phyloP scores from a whole-genome alignment of 1,139 yeast species.

The Pichia sp. region DNA sequence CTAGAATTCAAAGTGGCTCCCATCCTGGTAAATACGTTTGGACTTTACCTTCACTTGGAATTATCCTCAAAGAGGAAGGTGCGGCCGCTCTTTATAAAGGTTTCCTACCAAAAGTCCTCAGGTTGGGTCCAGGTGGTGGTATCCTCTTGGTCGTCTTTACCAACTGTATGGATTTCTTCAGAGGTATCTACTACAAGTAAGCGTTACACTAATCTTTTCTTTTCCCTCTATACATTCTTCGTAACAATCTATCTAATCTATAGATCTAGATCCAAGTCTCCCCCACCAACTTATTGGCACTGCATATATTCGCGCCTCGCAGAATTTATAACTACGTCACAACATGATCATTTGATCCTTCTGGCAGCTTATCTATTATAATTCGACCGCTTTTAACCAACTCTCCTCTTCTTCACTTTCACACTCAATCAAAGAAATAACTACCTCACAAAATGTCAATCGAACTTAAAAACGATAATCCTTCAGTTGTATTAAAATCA shows the following conservation, averaged over 20 bases:
- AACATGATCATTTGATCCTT: too few species aligned
- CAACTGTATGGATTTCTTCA: conserved; percentile 88
- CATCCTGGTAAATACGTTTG: conserved; percentile 75
- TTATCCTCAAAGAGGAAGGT: conserved; percentile 86
- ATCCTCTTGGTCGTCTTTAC: conserved; percentile 92
- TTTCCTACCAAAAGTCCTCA: conserved; percentile 90
- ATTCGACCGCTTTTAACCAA: not conserved
- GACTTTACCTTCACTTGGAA: conserved; percentile 75
- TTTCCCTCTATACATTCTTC: not conserved
- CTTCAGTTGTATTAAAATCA: conserved; percentile 63
- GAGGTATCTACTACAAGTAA: conserved; percentile 47
- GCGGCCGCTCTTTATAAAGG: conserved; percentile 85
- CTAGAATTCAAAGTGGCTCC: conserved; percentile 89
- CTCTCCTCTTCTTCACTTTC: not conserved
- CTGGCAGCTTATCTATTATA: too few species aligned
- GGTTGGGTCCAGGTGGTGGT: conserved; percentile 99
- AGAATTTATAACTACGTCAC: too few species aligned
- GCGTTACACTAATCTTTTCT: not conserved
- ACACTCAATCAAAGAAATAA: not conserved
- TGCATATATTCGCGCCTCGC: too few species aligned
- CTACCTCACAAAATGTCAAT: not conserved
- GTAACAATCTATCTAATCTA: too few species aligned
- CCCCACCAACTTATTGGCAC: too few species aligned
- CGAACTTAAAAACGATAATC: conserved; percentile 34
- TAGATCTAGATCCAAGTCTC: too few species aligned